A percentile compares a stretch with the other conserved stretches of the same genome.
phyloP scores from a whole-genome alignment of 768 basidiomycete genomes.

The Podaxis carcinomalis region DNA sequence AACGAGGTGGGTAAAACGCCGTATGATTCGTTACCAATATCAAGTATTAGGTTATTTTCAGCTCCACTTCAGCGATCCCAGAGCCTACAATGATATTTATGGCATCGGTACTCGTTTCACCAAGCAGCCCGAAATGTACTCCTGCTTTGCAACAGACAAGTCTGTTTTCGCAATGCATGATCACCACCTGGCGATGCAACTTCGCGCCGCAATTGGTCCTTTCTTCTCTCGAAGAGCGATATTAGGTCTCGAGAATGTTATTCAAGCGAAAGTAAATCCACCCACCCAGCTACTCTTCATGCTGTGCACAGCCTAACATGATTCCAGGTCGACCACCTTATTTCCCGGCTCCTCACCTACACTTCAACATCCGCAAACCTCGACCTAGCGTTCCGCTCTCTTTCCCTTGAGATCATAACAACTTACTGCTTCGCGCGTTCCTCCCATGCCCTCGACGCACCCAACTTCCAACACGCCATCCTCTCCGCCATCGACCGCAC shows the following conservation, averaged over 20 bases:
- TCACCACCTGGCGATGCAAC: slow-evolving; percentile 28
- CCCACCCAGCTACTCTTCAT: not conserved
- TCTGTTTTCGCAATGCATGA: slow-evolving; percentile 34
- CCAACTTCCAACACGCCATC: slow-evolving; percentile 29
- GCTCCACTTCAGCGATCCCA: slow-evolving; percentile 40
- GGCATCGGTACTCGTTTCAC: slow-evolving; percentile 30
- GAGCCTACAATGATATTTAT: slow-evolving; percentile 37
- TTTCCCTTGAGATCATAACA: slow-evolving; percentile 36
- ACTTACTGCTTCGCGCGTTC: slow-evolving; percentile 34
- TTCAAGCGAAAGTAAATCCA: slow-evolving; percentile 28
- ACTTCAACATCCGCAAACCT: slow-evolving; percentile 26
- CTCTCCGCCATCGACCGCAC: slow-evolving; percentile 31
- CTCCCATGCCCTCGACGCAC: slow-evolving; percentile 24
- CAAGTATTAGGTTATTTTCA: slow-evolving; percentile 13
- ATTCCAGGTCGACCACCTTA: slow-evolving; percentile 28
- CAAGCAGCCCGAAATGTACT: slow-evolving; percentile 32
- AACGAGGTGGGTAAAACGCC: slow-evolving; percentile 27
- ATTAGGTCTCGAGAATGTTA: slow-evolving; percentile 29
- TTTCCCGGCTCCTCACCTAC: slow-evolving; percentile 20
- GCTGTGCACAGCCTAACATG: not conserved
- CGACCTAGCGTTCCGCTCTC: slow-evolving; percentile 33
- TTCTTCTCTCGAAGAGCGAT: slow-evolving; percentile 38
- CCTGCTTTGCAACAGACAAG: slow-evolving; percentile 31
- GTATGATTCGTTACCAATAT: not conserved
- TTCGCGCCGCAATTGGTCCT: slow-evolving; percentile 31